Evolutionary conservation across 768 basidiomycete genomes (phyloP), one percentile per base, ranked within the genome.

Genomic region (Cystofilobasidium bisporidii): DNA sequence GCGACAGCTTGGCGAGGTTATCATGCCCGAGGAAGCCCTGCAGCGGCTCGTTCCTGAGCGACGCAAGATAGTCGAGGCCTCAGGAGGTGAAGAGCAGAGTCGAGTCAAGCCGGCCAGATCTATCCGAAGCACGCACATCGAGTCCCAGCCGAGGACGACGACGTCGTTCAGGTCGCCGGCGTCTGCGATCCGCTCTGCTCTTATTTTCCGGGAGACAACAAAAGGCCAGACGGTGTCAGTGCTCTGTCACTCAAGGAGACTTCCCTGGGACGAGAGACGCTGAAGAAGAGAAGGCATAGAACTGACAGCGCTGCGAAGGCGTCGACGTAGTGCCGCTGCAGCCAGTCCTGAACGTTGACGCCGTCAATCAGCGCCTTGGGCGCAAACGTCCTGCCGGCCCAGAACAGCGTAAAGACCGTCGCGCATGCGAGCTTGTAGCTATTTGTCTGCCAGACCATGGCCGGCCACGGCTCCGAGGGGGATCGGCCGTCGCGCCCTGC

Each of bases 81-180:
- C n/a, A n/a, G n/a, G 9, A 11, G 30, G 30, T 9, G 11, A 5
- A 11, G n/a, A 58, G 36, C n/a, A n/a, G n/a, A n/a, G n/a, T n/a
- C n/a, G 36, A 36, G 36, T 36, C 36, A 36, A 36, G 36, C 36
- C n/a, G n/a, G n/a, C n/a, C n/a, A n/a, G n/a, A n/a, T n/a, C n/a
- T n/a, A n/a, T n/a, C n/a, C n/a, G n/a, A n/a, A n/a, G n/a, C 11
- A 59, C 59, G 59, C 24, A 60, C 77, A 97, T 79, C 72, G 86
- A 87, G 75, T 99, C 94, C 94, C 94, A 98, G 0, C 94, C 94
- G 59, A 98, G 86, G 17, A 99, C 83, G 71, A 91, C 91, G 45
- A 85, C 84, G 38, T 98, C 91, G 24, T 88, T 75, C 33, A 97
- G 76, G 40, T 83, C 86, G 0, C 86, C 87, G 0, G 85, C 86